phyloP scores from a whole-genome alignment of 805 yeast genomes.

The Myxozyma udenii region DNA sequence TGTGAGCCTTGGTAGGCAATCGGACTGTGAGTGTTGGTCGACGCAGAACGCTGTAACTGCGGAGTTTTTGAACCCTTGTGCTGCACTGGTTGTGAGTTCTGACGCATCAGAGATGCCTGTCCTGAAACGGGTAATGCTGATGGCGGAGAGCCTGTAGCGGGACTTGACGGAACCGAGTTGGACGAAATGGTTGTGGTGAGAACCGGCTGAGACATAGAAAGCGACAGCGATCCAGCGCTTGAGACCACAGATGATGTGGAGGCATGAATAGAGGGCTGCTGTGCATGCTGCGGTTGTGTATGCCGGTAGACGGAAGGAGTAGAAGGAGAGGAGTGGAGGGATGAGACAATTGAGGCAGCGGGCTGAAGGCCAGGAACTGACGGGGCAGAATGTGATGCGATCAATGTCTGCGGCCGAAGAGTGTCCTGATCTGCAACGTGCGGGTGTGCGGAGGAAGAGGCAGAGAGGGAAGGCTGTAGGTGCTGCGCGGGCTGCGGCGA shows the following conservation, averaged over 20 bases:
- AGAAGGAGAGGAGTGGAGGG: slow-evolving; percentile 11
- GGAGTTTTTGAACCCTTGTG: not conserved
- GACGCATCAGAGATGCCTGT: not conserved
- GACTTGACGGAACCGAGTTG: slow-evolving; percentile 4
- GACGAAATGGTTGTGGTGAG: slow-evolving; percentile 5
- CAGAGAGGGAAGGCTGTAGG: not conserved
- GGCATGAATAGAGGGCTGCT: not conserved
- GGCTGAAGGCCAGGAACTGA: slow-evolving; percentile 12
- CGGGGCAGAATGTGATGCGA: slow-evolving; percentile 11
- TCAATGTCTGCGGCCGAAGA: not conserved
- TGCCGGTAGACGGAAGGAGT: slow-evolving; percentile 3
- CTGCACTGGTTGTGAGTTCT: not conserved
- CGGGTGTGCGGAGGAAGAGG: not conserved
- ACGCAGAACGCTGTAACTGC: not conserved
- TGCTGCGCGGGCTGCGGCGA: slow-evolving; percentile 9
- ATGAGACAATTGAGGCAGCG: slow-evolving; percentile 16
- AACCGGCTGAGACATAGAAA: slow-evolving; percentile 4
- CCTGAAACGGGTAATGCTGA: too few species aligned
- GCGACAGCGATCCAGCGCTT: slow-evolving; percentile 8
- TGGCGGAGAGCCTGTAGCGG: not conserved
- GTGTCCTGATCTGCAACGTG: not conserved
- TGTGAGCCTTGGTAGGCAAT: not conserved
- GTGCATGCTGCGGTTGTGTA: not conserved
- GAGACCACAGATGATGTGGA: slow-evolving; percentile 2
- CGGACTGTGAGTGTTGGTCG: too few species aligned